Base-by-base conservation (phyloP, 768 basidiomycete species). In the Boletus reticuloceps region DNA sequence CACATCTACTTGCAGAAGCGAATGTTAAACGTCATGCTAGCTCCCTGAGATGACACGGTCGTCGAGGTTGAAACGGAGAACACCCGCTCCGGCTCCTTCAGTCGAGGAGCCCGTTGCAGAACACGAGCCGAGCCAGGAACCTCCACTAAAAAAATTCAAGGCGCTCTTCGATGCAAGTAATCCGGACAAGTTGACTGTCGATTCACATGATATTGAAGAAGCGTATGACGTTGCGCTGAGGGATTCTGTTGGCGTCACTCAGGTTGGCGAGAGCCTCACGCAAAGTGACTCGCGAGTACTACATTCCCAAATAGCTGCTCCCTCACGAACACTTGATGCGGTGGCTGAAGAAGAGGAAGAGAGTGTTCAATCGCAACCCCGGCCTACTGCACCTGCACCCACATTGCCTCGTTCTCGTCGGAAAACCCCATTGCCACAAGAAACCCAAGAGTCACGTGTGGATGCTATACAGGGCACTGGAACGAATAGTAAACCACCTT, bases 91-190 rank as follows among this genome's bases (percentile, higher is more conserved):
- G 8, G 63, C 59, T 41, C 55, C 60, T 19, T 57, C 67, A 14
- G 66, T 51, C 31, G 56, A 64, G 27, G 55, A 62, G 3, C 54
- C 53, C 27, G 41, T 61, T 20, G 56, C 50, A 17, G 63, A 65
- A 27, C 58, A 58, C 17, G 55, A 57, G 25, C 55, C 38, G 10
- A 54, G 20, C 9, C 50, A 59, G 51, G 84, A 84, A 58, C 88
- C 84, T 0, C 80, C 84, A 3, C 67, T 81, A 27, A 89, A 89
- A 64, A 87, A 82, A 67, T 88, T 84, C 74, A 85, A 82, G 60
- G 81, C 83, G 0, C 73, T 89, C 12, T 89, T 88, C 58, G 88
- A 89, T 17, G 80, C 82, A 10, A 85, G 76, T 41, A 76, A 84
- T 63, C 85, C 83, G 29, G 76, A 77, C 58, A 67, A 71, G 57